Base-by-base conservation (phyloP, 2,329 filamentous ascomycete species). In the Colletotrichum chlorophyti region DNA sequence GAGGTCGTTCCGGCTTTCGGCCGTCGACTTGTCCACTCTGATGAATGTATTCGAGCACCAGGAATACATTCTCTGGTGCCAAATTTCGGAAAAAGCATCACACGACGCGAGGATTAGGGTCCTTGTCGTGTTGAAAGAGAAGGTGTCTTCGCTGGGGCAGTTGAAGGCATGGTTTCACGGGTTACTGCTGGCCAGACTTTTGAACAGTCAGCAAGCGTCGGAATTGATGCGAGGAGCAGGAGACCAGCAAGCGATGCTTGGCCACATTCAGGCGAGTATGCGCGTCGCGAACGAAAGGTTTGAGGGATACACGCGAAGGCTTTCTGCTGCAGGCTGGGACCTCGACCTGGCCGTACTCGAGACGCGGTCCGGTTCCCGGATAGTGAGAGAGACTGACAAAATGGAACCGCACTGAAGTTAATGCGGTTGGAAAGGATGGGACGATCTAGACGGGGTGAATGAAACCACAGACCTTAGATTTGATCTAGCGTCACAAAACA, bases 131-230 rank as follows among this genome's bases (percentile, higher is more conserved):
- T n/a, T 60, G 24, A 60, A 60, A 40, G 38, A 34, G 11, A 51
- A 45, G 11, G 51, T 60, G 4, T 40, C 57, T 17, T 35, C 51
- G 2, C 42, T 12, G 32, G 55, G 51, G 17, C 57, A 60, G 31
- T 51, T 60, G 11, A 55, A 57, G 40, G 57, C 57, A 19, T 60
- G 57, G 57, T 60, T 60, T 14, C 57, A 60, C 23, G 43, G 43
- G 1, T 14, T 60, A 2, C 15, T 60, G 9, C 38, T 60, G 37
- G 35, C 24, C 1, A 15, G 32, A 17, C 31, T 31, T 5, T 14
- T 60, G 14, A 23, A 24, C 26, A 12, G 21, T 2, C 45, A 53
- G 34, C 15, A 42, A 10, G n/a, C 24, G 7, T 2, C 31, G 12
- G 24, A 49, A 11, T 24, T 60, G 51, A n/a, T 9, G 10, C 35